These are phyloP conservation scores for Trypanosoma platydactyli DNA, from an alignment of 208 protist species.

Conservation along the genomic window DNA sequence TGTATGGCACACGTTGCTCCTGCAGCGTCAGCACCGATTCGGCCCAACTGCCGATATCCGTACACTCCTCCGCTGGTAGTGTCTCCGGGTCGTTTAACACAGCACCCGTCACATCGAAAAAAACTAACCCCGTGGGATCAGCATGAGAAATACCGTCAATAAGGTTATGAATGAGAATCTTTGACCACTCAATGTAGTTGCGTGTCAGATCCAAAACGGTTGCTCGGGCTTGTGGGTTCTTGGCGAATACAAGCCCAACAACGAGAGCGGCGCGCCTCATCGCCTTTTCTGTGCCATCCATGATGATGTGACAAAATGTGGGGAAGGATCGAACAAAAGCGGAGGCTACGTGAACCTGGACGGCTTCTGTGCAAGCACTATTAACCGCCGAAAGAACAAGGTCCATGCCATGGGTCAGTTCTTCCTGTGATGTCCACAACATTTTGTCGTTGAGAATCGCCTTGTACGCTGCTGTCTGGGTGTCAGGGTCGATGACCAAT, in stretches of 20 bases:
- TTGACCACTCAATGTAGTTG: conserved; percentile 13
- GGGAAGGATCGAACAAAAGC: conserved; percentile 8
- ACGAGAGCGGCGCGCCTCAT: background rate
- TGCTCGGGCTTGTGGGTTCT: conserved; percentile 7
- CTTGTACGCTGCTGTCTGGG: conserved; percentile 8
- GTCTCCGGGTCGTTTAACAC: conserved; percentile 1
- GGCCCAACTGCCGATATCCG: conserved; percentile 3
- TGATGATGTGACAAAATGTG: conserved; percentile 5
- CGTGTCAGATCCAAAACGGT: conserved; percentile 1
- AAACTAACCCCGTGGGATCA: background rate
- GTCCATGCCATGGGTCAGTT: background rate
- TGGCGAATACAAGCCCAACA: conserved; percentile 1
- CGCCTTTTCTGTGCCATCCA: background rate
- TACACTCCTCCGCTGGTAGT: background rate
- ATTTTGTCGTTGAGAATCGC: conserved; percentile 7
- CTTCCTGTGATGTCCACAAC: conserved; percentile 14
- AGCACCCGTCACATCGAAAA: conserved; percentile 3
- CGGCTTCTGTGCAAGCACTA: background rate
- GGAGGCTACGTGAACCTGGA: conserved; percentile 7
- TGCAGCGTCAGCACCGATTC: conserved; percentile 5
- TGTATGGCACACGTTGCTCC: conserved; percentile 3
- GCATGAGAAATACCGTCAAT: background rate
- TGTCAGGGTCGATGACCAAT: conserved; percentile 2
- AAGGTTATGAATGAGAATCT: background rate
- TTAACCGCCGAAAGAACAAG: conserved; percentile 6